These are phyloP conservation scores for Fusarium sp. DNA, from an alignment of 2,329 filamentous ascomycete genomes.

Conservation along the genomic window DNA sequence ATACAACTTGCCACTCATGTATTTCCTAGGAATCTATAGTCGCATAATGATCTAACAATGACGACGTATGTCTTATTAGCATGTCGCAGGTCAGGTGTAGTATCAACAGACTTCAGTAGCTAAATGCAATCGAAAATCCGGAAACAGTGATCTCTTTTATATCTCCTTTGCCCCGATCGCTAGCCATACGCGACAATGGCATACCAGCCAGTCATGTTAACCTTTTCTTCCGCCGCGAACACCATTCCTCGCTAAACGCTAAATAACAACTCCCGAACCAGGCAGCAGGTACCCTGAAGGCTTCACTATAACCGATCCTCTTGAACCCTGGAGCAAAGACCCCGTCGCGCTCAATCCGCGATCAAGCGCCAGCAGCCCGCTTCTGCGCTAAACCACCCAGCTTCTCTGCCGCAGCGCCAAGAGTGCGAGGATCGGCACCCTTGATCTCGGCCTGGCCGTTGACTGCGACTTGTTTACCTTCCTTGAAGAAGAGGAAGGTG, in stretches of 20 bases:
- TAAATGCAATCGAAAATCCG: background rate
- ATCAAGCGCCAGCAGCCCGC: constrained; percentile 37
- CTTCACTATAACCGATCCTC: background rate
- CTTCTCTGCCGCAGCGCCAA: constrained; percentile 57
- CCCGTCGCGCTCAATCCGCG: background rate
- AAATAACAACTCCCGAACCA: constrained; percentile 8
- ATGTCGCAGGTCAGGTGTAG: too few relatives aligned
- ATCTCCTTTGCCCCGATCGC: background rate
- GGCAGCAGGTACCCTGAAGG: background rate
- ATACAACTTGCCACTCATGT: too few relatives aligned
- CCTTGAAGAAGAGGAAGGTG: constrained; percentile 90
- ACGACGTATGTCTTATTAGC: too few relatives aligned
- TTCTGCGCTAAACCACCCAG: constrained; percentile 55
- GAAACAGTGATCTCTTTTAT: background rate
- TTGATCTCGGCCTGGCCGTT: constrained; percentile 53
- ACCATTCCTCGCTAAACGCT: constrained; percentile 23
- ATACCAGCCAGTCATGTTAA: background rate
- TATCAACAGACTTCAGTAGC: background rate
- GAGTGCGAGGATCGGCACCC: constrained; percentile 52
- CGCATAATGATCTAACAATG: too few relatives aligned
- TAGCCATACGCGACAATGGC: background rate
- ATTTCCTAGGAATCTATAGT: too few relatives aligned
- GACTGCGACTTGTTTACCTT: constrained; percentile 55
- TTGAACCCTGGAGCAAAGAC: background rate
- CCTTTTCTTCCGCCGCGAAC: background rate